Conservation (phyloP, 176 grass and related monocot genomes). For the Phragmites australis region DNA sequence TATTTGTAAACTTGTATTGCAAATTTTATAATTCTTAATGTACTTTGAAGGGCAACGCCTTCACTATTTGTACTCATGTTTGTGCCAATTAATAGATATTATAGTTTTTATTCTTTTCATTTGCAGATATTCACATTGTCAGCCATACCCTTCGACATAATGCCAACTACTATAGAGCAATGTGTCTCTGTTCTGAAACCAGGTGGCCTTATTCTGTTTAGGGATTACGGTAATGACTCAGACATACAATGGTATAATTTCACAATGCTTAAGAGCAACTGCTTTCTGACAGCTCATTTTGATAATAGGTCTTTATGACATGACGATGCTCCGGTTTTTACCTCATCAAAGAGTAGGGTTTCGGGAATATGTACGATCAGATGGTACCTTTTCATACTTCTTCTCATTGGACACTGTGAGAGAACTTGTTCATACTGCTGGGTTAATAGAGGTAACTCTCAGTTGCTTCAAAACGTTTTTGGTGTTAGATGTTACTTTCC, state of each 20-base stretch:
- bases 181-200: slow-evolving; percentile 81
- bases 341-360: slow-evolving; percentile 78
- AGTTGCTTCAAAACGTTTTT: neutral
- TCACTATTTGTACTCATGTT: neutral
- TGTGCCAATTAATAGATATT: neutral
- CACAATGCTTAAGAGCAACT: neutral
- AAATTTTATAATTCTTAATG: neutral
- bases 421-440: slow-evolving; percentile 73
- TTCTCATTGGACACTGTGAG: slow-evolving; percentile 76
- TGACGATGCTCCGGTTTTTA: slow-evolving; percentile 94
- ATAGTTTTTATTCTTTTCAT: slow-evolving; percentile 24
- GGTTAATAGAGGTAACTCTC: slow-evolving; percentile 66
- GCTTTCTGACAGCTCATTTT: slow-evolving; percentile 1
- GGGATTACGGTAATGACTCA: slow-evolving; percentile 74
- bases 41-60: neutral
- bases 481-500: slow-evolving; percentile 5
- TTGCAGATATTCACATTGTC: slow-evolving; percentile 93
- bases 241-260: slow-evolving; percentile 2
- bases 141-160: slow-evolving; percentile 68
- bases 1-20: neutral
- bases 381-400: slow-evolving; percentile 90
- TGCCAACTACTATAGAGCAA: slow-evolving; percentile 53
- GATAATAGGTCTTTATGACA: slow-evolving; percentile 84
- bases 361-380: slow-evolving; percentile 83
- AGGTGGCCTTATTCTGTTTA: slow-evolving; percentile 82